Conservation (phyloP, 2,329 filamentous ascomycete species). For the Aureobasidium sp. region DNA sequence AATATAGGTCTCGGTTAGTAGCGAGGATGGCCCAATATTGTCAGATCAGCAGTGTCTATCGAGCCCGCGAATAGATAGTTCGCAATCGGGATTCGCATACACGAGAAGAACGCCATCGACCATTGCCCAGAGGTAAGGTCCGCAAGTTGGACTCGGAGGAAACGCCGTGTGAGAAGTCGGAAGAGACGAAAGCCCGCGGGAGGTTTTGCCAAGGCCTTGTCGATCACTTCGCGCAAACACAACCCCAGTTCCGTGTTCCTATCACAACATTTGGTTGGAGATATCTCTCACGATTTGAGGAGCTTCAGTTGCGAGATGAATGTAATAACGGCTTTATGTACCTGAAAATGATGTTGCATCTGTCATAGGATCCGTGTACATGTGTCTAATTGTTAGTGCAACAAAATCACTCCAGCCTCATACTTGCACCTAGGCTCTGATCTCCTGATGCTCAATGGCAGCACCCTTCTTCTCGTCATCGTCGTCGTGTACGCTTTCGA, state of each 20-base stretch:
- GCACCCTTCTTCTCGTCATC: constrained; percentile 11
- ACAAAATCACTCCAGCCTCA: not conserved
- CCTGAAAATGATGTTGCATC: too few species aligned
- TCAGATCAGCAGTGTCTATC: too few species aligned
- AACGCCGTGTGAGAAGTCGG: not conserved
- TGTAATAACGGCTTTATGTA: too few species aligned
- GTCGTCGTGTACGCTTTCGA: constrained; percentile 20
- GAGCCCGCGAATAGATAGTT: too few species aligned
- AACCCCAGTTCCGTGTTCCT: not conserved
- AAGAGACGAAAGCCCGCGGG: too few species aligned
- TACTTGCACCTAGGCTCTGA: not conserved
- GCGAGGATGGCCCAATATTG: too few species aligned
- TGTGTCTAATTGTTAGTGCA: not conserved
- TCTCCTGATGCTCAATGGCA: constrained; percentile 2
- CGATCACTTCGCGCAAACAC: constrained; percentile 26
- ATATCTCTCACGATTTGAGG: too few species aligned
- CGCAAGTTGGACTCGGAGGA: not conserved
- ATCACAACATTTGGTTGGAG: too few species aligned
- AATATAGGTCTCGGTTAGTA: too few species aligned
- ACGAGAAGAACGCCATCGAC: not conserved
- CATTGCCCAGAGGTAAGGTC: too few species aligned
- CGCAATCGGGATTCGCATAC: not conserved
- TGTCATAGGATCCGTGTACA: not conserved
- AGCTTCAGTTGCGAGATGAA: too few species aligned
- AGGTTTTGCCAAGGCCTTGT: not conserved